Evolutionary conservation across 805 yeast species (phyloP).

Genomic region (Lipomyces sp.): DNA sequence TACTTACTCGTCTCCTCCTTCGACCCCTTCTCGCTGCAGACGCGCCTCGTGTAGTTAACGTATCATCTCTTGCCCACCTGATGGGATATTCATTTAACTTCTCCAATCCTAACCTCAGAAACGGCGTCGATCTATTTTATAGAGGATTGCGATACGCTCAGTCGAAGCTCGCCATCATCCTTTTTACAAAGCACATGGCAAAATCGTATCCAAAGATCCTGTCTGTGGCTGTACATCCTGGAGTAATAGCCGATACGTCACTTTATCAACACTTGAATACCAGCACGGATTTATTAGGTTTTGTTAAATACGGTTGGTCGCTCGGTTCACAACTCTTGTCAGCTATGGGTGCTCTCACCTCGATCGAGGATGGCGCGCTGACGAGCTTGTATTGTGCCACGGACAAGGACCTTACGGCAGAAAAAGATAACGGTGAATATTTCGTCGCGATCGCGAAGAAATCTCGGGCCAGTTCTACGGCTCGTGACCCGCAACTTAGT

Average conservation of each 20-base stretch:
- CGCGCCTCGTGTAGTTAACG: slow-evolving; percentile 31
- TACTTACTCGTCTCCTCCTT: slow-evolving; percentile 56
- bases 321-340: not conserved
- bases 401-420: slow-evolving; percentile 17
- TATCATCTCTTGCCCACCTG: slow-evolving; percentile 29
- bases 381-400: slow-evolving; percentile 31
- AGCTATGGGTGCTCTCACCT: slow-evolving; percentile 14
- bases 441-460: slow-evolving; percentile 26
- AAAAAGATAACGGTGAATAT: slow-evolving; percentile 28
- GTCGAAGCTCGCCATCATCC: slow-evolving; percentile 32
- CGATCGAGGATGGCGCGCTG: slow-evolving; percentile 28
- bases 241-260: slow-evolving; percentile 30
- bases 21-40: slow-evolving; percentile 26
- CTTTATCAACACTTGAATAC: slow-evolving; percentile 15
- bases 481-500: slow-evolving; percentile 15
- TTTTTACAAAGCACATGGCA: slow-evolving; percentile 30
- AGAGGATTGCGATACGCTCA: slow-evolving; percentile 30
- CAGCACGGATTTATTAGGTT: slow-evolving; percentile 17
- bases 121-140: slow-evolving; percentile 15
- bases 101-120: slow-evolving; percentile 23
- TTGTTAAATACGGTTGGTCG: slow-evolving; percentile 1
- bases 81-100: slow-evolving; percentile 21
- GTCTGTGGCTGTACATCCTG: slow-evolving; percentile 35
- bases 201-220: slow-evolving; percentile 30
- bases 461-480: slow-evolving; percentile 11